Evolutionary conservation across 2,329 filamentous ascomycete genomes (phyloP).

Genomic region (Aspergillus texensis): DNA sequence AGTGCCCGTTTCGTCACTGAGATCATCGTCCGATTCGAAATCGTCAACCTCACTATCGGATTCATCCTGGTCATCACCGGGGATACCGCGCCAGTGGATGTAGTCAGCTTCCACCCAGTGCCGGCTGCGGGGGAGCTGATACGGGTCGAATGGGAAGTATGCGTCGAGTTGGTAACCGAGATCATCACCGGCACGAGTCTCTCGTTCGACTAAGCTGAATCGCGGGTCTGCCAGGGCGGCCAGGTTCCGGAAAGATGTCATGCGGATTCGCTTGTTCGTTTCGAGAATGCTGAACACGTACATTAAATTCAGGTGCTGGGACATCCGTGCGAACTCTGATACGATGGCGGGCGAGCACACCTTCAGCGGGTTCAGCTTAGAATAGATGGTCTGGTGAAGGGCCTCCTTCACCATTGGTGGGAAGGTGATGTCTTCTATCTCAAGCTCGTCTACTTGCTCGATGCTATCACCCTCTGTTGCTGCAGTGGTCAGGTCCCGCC

Average conservation of each 20-base stretch:
- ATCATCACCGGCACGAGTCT: constrained; percentile 66
- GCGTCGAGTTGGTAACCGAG: constrained; percentile 84
- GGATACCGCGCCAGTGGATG: constrained; percentile 75
- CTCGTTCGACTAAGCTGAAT: constrained; percentile 53
- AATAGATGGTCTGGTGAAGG: constrained; percentile 77
- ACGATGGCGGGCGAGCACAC: constrained; percentile 92
- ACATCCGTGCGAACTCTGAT: constrained; percentile 84
- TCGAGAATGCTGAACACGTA: constrained; percentile 89
- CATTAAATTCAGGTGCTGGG: constrained; percentile 81
- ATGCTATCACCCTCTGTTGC: constrained; percentile 57
- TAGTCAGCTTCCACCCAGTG: constrained; percentile 87
- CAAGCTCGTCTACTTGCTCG: constrained; percentile 55
- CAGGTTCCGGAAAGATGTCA: constrained; percentile 65
- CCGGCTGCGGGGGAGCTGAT: constrained; percentile 83
- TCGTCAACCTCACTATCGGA: constrained; percentile 40
- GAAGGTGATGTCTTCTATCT: constrained; percentile 76
- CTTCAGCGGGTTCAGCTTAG: constrained; percentile 89
- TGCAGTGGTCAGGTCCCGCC: constrained; percentile 79
- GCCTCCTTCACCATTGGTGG: constrained; percentile 72
- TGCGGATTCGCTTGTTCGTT: constrained; percentile 84
- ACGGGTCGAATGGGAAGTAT: constrained; percentile 97
- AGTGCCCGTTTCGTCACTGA: constrained; percentile 46
- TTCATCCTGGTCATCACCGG: constrained; percentile 65
- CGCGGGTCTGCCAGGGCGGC: constrained; percentile 40
- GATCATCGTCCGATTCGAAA: constrained; percentile 33